Conservation (phyloP, 768 basidiomycete genomes). For the Rhodosporidiobolus sp. region DNA sequence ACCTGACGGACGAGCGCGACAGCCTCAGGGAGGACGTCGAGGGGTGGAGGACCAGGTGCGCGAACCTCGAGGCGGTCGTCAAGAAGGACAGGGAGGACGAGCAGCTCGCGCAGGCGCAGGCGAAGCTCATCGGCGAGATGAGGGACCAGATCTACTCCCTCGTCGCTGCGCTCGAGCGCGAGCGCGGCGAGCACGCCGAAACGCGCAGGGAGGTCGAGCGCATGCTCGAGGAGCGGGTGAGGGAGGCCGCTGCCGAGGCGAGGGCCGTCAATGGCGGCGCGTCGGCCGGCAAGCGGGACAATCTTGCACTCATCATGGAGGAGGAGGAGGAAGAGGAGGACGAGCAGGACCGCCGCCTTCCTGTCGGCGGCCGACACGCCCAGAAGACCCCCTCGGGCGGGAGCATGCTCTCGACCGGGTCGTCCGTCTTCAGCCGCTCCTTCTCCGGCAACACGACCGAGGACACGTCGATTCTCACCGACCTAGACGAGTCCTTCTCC, state of each 20-base stretch:
- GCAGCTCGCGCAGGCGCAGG: constrained; percentile 43
- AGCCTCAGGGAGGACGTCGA: constrained; percentile 82
- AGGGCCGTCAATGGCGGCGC: background rate
- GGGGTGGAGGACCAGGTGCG: constrained; percentile 75
- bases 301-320: constrained; percentile 35
- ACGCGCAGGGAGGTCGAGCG: constrained; percentile 40
- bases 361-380: constrained; percentile 8
- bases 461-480: constrained; percentile 35
- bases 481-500: constrained; percentile 35
- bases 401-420: constrained; percentile 19
- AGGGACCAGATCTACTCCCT: constrained; percentile 52
- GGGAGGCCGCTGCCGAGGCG: constrained; percentile 19
- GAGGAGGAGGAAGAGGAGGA: constrained; percentile 17
- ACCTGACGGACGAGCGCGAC: constrained; percentile 60
- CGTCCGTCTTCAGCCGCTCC: constrained; percentile 31
- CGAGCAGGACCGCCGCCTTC: background rate
- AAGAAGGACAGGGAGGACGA: constrained; percentile 56
- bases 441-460: constrained; percentile 40
- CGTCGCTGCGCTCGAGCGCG: constrained; percentile 48
- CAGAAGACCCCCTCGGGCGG: constrained; percentile 31
- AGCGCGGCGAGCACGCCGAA: constrained; percentile 46
- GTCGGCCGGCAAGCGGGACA: background rate
- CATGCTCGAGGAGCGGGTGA: constrained; percentile 26
- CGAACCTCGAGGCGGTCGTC: constrained; percentile 69
- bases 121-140: constrained; percentile 49